Conservation (phyloP, 2,329 filamentous ascomycete species). For the Bertia moriformis region DNA sequence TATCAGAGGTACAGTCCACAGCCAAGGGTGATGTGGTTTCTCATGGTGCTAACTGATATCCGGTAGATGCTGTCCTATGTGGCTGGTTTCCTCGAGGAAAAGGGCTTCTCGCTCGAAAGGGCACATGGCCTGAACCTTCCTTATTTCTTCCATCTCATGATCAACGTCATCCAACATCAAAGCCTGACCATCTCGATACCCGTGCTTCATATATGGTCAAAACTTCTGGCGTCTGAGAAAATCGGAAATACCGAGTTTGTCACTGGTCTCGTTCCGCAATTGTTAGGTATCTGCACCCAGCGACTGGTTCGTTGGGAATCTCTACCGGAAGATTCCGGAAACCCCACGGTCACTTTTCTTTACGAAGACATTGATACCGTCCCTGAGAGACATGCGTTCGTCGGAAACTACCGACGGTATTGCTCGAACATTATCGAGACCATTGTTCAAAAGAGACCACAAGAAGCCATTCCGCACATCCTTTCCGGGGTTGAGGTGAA, state of each 20-base stretch:
- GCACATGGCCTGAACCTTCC: conserved; percentile 45
- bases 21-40: neutral
- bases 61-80: conserved; percentile 68
- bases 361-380: conserved; percentile 89
- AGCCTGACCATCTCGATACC: conserved; percentile 91
- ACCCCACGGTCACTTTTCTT: conserved; percentile 68
- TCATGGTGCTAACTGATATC: neutral
- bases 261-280: conserved; percentile 45
- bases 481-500: conserved; percentile 64
- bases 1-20: conserved; percentile 58
- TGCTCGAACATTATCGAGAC: conserved; percentile 75
- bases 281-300: conserved; percentile 71
- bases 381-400: conserved; percentile 84
- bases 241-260: conserved; percentile 37
- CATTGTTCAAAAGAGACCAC: conserved; percentile 67
- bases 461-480: conserved; percentile 78
- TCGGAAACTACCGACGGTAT: conserved; percentile 89
- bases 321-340: conserved; percentile 66
- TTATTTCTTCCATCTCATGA: conserved; percentile 65
- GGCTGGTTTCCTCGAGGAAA: conserved; percentile 70
- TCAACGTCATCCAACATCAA: conserved; percentile 65
- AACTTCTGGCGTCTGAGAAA: conserved; percentile 48
- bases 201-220: conserved; percentile 77
- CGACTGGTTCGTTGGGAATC: conserved; percentile 78
- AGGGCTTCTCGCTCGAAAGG: conserved; percentile 50